Evolutionary conservation across 1,284 basidiomycete genomes (phyloP), one percentile per base, ranked within the genome.

Genomic region (Termitomyces sp.): DNA sequence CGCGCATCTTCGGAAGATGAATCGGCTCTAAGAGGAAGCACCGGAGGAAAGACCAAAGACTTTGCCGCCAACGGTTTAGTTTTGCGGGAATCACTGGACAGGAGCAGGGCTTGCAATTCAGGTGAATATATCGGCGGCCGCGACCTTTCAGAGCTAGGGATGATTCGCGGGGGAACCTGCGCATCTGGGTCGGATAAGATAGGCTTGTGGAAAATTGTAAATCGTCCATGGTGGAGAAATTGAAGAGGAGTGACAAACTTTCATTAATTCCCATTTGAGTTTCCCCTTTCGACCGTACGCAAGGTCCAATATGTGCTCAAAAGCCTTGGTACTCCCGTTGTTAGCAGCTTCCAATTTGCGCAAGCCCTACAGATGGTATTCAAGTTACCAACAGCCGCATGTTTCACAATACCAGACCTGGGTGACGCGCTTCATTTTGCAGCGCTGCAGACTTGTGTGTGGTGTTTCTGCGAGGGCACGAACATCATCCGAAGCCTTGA

Each of bases 271-370:
- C 72, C 81, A 78, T 61, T 75, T 79, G 19, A 91, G 68, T 64
- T 80, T 86, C 12, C 90, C 91, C 57, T 78, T 80, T 54, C 87
- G 75, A 17, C 88, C 91, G 67, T 90, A 92, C n/a, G 90, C 90
- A n/a, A 83, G 64, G 60, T 85, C 79, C 19, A 92, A 72, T n/a
- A 90, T 67, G 54, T 80, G 74, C 8, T 71, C 70, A 58, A 90
- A 83, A n/a, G 83, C 79, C 52, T 73, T 67, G 40, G 65, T 58
- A 49, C 79, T 68, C 7, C 85, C 82, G 8, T 65, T 62, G 62
- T 84, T 88, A 8, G 88, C 88, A 38, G 68, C 72, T 63, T 77
- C 69, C 5, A 93, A 68, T 49, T 72, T 80, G 43, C 70, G 70
- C 52, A 87, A 64, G 44, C 80, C 80, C 89, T 92, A 60, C 13